A percentile compares a stretch with the other conserved stretches of the same genome.
Conservation (phyloP, 108 stramenopile genomes). For the Nitzschia sp. region DNA sequence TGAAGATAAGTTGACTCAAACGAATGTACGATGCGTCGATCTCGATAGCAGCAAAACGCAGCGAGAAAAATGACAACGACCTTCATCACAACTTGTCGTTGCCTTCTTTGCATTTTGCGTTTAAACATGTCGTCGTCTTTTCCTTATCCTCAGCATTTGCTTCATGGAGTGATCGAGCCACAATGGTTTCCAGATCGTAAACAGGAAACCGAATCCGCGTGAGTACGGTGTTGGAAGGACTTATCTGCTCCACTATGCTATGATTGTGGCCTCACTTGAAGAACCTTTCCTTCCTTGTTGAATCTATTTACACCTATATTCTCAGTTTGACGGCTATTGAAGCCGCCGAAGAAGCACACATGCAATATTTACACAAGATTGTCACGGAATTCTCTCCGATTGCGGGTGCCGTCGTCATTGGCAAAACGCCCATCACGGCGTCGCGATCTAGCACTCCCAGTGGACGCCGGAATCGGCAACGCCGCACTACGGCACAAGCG, state of each 20-base stretch:
- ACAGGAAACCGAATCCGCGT: conserved; percentile 20
- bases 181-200: conserved; percentile 27
- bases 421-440: background rate
- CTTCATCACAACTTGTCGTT: too few relatives aligned
- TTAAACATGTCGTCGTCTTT: background rate
- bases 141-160: conserved; percentile 16
- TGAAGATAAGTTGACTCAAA: too few relatives aligned
- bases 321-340: conserved; percentile 19
- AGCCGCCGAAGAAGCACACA: conserved; percentile 25
- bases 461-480: conserved; percentile 1
- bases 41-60: too few relatives aligned
- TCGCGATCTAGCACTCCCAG: background rate
- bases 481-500: background rate
- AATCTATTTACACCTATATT: too few relatives aligned
- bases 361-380: conserved; percentile 1
- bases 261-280: too few relatives aligned
- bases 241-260: background rate
- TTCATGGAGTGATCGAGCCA: conserved; percentile 19
- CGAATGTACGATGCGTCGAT: too few relatives aligned
- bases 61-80: too few relatives aligned
- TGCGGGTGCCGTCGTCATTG: conserved; percentile 5
- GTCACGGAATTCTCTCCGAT: conserved; percentile 4
- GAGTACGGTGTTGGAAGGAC: background rate
- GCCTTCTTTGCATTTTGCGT: too few relatives aligned
- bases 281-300: too few relatives aligned